Percentiles rank a stretch among this genome's conserved stretches.
These are phyloP conservation scores for Bryum argenteum DNA, from an alignment of 225 moss, liverwort and hornwort species.

Conservation along the genomic window DNA sequence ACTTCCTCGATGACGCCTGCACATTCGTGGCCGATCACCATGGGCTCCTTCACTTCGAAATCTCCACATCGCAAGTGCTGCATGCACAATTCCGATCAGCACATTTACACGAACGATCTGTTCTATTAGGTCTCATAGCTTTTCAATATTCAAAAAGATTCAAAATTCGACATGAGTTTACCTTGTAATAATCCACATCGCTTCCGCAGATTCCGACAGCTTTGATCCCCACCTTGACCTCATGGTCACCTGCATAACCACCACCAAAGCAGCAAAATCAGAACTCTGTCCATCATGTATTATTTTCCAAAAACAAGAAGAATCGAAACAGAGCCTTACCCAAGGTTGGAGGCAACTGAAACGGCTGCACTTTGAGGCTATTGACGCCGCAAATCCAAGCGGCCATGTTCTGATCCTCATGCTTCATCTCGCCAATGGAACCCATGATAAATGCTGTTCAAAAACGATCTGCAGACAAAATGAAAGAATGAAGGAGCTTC, in stretches of 20 bases:
- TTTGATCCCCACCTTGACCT: conserved; percentile 77
- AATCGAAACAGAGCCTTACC: not conserved
- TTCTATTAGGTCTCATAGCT: not conserved
- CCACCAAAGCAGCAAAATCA: not conserved
- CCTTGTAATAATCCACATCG: conserved; percentile 90
- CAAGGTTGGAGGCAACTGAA: not conserved
- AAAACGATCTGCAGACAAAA: not conserved
- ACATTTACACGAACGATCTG: not conserved
- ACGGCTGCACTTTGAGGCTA: not conserved
- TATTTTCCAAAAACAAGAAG: not conserved
- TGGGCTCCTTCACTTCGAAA: conserved; percentile 78
- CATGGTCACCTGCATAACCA: conserved; percentile 45
- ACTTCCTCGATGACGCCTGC: conserved; percentile 76
- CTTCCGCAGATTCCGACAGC: conserved; percentile 99
- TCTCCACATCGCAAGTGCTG: conserved; percentile 79
- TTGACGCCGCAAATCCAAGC: conserved; percentile 1
- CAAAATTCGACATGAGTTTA: conserved; percentile 17
- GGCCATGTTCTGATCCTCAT: not conserved
- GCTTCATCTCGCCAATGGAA: not conserved
- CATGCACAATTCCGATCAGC: conserved; percentile 10
- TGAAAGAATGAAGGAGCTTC: no score
- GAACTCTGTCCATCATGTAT: not conserved
- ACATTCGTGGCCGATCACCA: conserved; percentile 95
- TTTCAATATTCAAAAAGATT: no score
- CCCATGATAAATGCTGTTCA: not conserved